phyloP scores from a whole-genome alignment of 179 eudicot genomes.

The Silene noctiflora region DNA sequence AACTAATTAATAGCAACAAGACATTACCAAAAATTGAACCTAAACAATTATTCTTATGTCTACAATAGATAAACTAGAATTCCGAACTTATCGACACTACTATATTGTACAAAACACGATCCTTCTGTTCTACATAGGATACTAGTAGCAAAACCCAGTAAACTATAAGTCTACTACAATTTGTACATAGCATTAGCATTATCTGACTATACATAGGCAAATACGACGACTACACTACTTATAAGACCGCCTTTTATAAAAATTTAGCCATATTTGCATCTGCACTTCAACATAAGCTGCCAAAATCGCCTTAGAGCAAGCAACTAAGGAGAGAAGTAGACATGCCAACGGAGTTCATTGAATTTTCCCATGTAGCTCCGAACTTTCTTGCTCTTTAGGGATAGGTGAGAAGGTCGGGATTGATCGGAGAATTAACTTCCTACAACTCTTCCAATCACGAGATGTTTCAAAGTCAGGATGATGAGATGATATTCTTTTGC shows the following conservation, averaged over 20 bases:
- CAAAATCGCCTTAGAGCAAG: too few species aligned
- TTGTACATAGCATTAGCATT: slow-evolving; percentile 1
- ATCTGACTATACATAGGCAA: background rate
- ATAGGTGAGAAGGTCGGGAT: slow-evolving; percentile 36
- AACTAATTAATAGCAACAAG: too few species aligned
- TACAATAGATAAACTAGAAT: too few species aligned
- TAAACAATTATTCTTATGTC: too few species aligned
- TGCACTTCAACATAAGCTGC: background rate
- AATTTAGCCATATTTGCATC: slow-evolving; percentile 4
- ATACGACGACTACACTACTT: background rate
- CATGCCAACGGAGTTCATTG: background rate
- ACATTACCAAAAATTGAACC: too few species aligned
- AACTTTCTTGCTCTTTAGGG: slow-evolving; percentile 12
- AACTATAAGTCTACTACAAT: slow-evolving; percentile 4
- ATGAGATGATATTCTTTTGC: slow-evolving; percentile 50
- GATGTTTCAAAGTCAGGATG: slow-evolving; percentile 26
- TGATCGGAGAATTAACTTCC: slow-evolving; percentile 59
- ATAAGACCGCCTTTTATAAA: background rate
- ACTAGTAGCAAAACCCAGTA: background rate
- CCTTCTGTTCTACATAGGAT: too few species aligned
- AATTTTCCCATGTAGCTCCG: slow-evolving; percentile 14
- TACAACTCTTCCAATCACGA: slow-evolving; percentile 40
- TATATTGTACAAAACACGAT: too few species aligned
- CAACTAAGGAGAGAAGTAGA: background rate
- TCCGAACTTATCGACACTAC: too few species aligned